phyloP scores from a whole-genome alignment of 2,329 filamentous ascomycete species.

The Fusarium sublunatum region DNA sequence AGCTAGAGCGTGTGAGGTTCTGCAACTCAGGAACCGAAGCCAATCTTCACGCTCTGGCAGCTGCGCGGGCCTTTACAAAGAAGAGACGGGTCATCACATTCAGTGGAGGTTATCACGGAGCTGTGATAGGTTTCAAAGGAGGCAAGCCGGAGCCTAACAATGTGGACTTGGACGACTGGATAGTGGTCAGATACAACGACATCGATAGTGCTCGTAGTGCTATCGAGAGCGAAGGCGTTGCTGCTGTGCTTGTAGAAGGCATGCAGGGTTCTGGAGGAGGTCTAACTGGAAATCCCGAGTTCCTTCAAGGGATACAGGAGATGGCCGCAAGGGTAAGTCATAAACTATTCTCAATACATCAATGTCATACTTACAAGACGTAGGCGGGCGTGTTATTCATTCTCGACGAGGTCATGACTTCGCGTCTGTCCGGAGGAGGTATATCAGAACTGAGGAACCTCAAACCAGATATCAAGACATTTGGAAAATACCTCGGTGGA shows the following conservation, averaged over 20 bases:
- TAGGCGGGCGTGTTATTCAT: slow-evolving; percentile 69
- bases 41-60: slow-evolving; percentile 68
- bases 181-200: slow-evolving; percentile 73
- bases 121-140: slow-evolving; percentile 51
- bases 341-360: not conserved
- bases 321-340: slow-evolving; percentile 54
- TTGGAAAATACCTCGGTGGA: slow-evolving; percentile 76
- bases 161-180: slow-evolving; percentile 65
- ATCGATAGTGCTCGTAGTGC: slow-evolving; percentile 56
- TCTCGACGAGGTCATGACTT: slow-evolving; percentile 79
- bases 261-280: slow-evolving; percentile 74
- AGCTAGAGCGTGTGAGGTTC: slow-evolving; percentile 68
- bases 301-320: slow-evolving; percentile 63
- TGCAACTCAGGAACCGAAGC: slow-evolving; percentile 75
- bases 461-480: slow-evolving; percentile 69
- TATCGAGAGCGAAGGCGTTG: slow-evolving; percentile 61
- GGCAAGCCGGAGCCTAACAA: slow-evolving; percentile 55
- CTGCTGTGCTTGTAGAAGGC: slow-evolving; percentile 73
- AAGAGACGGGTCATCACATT: slow-evolving; percentile 64
- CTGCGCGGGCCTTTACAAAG: slow-evolving; percentile 60
- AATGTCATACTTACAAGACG: not conserved
- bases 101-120: slow-evolving; percentile 57
- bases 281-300: slow-evolving; percentile 61
- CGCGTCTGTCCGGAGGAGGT: slow-evolving; percentile 64
- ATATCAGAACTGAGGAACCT: slow-evolving; percentile 57